Conservation (phyloP, 2,329 filamentous ascomycete genomes). For the Davidsoniella eucalypti region DNA sequence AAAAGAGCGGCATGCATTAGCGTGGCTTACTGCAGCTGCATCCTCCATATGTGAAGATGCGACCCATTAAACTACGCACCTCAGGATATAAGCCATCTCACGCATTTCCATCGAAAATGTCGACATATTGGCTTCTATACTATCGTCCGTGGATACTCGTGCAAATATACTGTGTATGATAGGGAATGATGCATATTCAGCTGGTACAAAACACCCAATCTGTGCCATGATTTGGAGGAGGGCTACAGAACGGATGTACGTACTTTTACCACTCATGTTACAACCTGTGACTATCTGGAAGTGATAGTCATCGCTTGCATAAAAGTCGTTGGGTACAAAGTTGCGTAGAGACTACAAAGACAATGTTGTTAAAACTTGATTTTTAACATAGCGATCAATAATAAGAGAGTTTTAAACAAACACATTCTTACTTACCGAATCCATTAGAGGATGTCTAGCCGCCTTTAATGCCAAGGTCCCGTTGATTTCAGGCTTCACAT, state of each 20-base stretch:
- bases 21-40: conserved; percentile 1
- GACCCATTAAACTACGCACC: conserved; percentile 20
- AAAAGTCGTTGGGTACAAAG: conserved; percentile 83
- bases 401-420: background rate
- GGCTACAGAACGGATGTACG: conserved; percentile 75
- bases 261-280: conserved; percentile 98
- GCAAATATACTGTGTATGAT: conserved; percentile 76
- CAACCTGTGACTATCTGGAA: conserved; percentile 92
- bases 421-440: conserved; percentile 35
- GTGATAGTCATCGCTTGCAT: conserved; percentile 59
- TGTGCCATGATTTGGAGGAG: conserved; percentile 87
- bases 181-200: conserved; percentile 64
- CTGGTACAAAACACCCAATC: conserved; percentile 79
- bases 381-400: background rate
- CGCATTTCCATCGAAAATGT: conserved; percentile 93
- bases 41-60: conserved; percentile 3
- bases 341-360: conserved; percentile 26
- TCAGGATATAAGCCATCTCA: conserved; percentile 83
- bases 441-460: conserved; percentile 63
- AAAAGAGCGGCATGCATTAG: background rate
- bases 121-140: conserved; percentile 76
- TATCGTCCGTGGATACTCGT: conserved; percentile 72
- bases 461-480: conserved; percentile 54
- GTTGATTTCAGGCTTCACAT: conserved; percentile 50
- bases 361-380: background rate